These are phyloP conservation scores for Plantago elongata DNA, from an alignment of 257 asterid species.

Conservation along the genomic window DNA sequence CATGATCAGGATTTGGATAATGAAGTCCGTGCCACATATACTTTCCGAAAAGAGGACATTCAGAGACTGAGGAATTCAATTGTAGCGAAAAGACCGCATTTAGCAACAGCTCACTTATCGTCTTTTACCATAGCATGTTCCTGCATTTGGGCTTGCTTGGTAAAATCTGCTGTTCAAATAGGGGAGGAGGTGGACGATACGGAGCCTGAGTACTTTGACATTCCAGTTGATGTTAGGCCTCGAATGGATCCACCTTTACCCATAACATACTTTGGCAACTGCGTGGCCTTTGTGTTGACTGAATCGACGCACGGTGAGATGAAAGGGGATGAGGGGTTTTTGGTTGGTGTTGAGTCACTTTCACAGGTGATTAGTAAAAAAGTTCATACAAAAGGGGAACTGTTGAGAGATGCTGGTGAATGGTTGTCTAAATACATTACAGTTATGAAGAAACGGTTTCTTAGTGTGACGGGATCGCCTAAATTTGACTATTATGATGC, in stretches of 20 bases:
- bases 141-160: constrained; percentile 27
- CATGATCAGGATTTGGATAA: neutral
- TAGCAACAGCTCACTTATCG: constrained; percentile 8
- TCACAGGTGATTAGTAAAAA: constrained; percentile 18
- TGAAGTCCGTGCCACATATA: constrained; percentile 25
- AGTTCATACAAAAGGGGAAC: constrained; percentile 19
- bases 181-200: constrained; percentile 22
- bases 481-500: constrained; percentile 27
- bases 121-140: constrained; percentile 24
- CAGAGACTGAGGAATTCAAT: constrained; percentile 18
- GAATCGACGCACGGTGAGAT: constrained; percentile 16
- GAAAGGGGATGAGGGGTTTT: constrained; percentile 26
- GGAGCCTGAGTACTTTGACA: constrained; percentile 31
- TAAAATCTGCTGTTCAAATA: constrained; percentile 5
- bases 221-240: constrained; percentile 27
- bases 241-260: constrained; percentile 37
- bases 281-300: constrained; percentile 8
- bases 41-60: constrained; percentile 14
- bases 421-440: constrained; percentile 13
- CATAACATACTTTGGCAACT: constrained; percentile 35
- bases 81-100: neutral
- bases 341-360: constrained; percentile 15
- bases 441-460: constrained; percentile 18
- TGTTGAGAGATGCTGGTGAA: constrained; percentile 18
- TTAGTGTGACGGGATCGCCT: constrained; percentile 23